A percentile compares a stretch with the other conserved stretches of the same genome.
Evolutionary conservation across 176 grass and related monocot genomes (phyloP).

Genomic region (Triticum urartu): DNA sequence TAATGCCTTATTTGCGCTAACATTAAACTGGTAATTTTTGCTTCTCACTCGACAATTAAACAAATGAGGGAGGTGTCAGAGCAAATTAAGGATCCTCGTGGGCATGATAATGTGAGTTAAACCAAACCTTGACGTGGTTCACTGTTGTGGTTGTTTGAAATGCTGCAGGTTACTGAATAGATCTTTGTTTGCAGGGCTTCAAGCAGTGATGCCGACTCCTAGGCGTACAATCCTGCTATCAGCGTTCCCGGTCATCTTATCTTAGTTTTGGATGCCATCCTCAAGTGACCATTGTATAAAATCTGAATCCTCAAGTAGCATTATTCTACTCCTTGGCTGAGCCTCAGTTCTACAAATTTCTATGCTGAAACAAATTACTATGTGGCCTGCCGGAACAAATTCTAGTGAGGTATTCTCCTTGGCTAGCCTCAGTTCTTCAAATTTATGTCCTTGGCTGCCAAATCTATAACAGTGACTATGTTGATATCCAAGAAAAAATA

Average conservation of each 20-base stretch:
- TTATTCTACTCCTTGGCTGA: neutral
- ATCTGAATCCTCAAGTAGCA: neutral
- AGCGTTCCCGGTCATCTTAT: neutral
- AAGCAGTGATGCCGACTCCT: constrained; percentile 18
- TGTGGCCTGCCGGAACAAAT: neutral
- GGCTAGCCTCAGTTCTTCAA: neutral
- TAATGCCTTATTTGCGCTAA: neutral
- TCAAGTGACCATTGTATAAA: constrained; percentile 10
- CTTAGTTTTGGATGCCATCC: neutral
- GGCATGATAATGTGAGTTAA: constrained; percentile 39
- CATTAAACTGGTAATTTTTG: neutral
- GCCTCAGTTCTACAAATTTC: too few species aligned
- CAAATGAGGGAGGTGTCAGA: constrained; percentile 40
- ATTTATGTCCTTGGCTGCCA: neutral
- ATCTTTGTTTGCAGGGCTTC: constrained; percentile 46
- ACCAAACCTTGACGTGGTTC: neutral
- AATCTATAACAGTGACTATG: neutral
- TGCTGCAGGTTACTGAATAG: neutral
- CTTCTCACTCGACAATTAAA: constrained; percentile 25
- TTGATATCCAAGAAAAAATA: too few species aligned
- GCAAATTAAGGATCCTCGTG: constrained; percentile 38
- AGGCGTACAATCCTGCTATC: too few species aligned
- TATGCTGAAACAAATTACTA: too few species aligned
- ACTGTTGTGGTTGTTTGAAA: neutral
- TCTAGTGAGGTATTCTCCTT: neutral